Percentiles rank a stretch among this genome's conserved stretches.
Conservation (phyloP, 2,329 filamentous ascomycete genomes). For the Pestalotiopsis sp. region DNA sequence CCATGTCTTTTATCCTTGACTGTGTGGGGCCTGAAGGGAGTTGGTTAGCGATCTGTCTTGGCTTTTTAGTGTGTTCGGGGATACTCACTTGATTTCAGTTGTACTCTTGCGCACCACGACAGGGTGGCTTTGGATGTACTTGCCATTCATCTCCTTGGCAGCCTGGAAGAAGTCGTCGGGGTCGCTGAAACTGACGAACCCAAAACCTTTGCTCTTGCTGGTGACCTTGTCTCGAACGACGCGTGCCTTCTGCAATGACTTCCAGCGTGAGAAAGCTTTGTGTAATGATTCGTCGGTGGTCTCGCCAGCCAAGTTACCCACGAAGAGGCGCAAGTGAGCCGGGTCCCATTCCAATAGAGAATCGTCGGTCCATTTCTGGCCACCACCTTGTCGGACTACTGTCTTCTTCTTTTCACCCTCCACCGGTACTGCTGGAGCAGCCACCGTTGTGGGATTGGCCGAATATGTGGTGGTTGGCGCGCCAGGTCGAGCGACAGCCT, state of each 20-base stretch:
- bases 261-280: conserved; percentile 90
- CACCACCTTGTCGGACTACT: conserved; percentile 84
- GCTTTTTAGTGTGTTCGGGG: not conserved
- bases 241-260: conserved; percentile 86
- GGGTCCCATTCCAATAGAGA: conserved; percentile 95
- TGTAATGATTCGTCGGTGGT: conserved; percentile 94
- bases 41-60: not conserved
- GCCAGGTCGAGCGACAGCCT: conserved; percentile 39
- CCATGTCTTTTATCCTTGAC: conserved; percentile 55
- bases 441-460: conserved; percentile 37
- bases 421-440: conserved; percentile 43
- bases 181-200: conserved; percentile 94
- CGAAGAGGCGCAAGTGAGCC: conserved; percentile 89
- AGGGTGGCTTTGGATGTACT: conserved; percentile 98
- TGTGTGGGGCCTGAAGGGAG: conserved; percentile 51
- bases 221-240: conserved; percentile 96
- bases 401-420: conserved; percentile 75
- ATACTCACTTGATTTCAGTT: conserved; percentile 76
- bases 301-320: conserved; percentile 95
- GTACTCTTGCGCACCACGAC: conserved; percentile 85
- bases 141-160: conserved; percentile 97
- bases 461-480: conserved; percentile 44
- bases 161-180: conserved; percentile 96
- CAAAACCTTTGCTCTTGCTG: conserved; percentile 93
- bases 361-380: conserved; percentile 89